Conservation (phyloP, 495 filamentous ascomycete genomes). For the Tuber aestivum region DNA sequence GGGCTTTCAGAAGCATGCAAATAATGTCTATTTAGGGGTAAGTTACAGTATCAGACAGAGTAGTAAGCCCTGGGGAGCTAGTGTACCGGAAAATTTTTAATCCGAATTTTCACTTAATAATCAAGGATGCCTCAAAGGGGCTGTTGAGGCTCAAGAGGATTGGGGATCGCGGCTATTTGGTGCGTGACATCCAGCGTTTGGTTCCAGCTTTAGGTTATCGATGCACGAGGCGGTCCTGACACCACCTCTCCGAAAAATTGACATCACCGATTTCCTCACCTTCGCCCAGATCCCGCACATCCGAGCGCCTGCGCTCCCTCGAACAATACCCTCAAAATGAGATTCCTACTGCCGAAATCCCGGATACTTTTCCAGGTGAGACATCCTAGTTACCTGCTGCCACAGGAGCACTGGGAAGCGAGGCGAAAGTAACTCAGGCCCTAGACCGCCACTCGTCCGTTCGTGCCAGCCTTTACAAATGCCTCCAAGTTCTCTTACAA, state of each 20-base stretch:
- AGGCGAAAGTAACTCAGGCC: neutral
- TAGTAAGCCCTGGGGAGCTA: neutral
- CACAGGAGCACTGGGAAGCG: constrained; percentile 6
- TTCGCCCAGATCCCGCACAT: neutral
- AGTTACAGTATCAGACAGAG: neutral
- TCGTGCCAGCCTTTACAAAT: constrained; percentile 15
- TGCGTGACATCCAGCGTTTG: neutral
- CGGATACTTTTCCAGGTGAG: constrained; percentile 23
- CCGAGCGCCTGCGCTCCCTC: neutral
- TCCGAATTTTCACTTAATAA: neutral
- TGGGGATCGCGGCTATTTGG: neutral
- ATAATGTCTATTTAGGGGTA: neutral
- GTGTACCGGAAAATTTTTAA: neutral
- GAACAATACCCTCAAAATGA: constrained; percentile 7
- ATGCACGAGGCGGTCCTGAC: neutral
- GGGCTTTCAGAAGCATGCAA: neutral
- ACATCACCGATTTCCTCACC: constrained; percentile 25
- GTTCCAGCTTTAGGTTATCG: neutral
- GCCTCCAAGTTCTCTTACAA: constrained; percentile 15
- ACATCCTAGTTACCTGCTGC: constrained; percentile 1
- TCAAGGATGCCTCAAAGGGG: neutral
- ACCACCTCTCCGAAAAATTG: constrained; percentile 3
- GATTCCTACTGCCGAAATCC: constrained; percentile 19
- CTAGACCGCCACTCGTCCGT: constrained; percentile 18
- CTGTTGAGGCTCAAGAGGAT: neutral